Conservation (phyloP, 208 protist genomes). For the Trypanosoma caninum region DNA sequence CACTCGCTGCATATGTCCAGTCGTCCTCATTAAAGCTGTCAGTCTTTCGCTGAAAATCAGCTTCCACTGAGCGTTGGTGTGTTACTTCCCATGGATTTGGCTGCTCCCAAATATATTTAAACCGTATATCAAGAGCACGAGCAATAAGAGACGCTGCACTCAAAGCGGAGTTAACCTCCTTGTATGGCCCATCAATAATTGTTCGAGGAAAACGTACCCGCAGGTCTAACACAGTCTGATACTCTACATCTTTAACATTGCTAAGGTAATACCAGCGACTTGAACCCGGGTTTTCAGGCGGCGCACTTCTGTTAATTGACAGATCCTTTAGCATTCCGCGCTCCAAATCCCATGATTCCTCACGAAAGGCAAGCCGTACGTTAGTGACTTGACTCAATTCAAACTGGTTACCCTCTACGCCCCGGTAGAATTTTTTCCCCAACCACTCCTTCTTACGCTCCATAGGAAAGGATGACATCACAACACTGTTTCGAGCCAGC, state of each 20-base stretch:
- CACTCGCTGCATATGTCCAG: constrained; percentile 82
- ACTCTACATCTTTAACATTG: constrained; percentile 82
- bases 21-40: constrained; percentile 88
- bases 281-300: constrained; percentile 38
- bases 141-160: constrained; percentile 49
- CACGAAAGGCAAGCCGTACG: constrained; percentile 80
- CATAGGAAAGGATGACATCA: constrained; percentile 80
- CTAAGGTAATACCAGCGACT: constrained; percentile 80
- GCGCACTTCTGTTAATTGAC: constrained; percentile 39
- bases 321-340: constrained; percentile 79
- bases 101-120: constrained; percentile 76
- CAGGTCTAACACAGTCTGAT: constrained; percentile 80
- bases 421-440: constrained; percentile 58
- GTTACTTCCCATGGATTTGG: constrained; percentile 72
- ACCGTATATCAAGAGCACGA: constrained; percentile 66
- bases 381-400: constrained; percentile 80
- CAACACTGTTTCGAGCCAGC: constrained; percentile 84
- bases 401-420: constrained; percentile 70
- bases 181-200: constrained; percentile 67
- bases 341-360: constrained; percentile 80
- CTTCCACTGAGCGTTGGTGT: constrained; percentile 64
- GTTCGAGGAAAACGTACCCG: constrained; percentile 89
- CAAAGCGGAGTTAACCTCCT: constrained; percentile 28
- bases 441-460: constrained; percentile 80
- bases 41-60: constrained; percentile 82